Percentiles rank a stretch among this genome's conserved stretches.
Conservation (phyloP, 768 basidiomycete species). For the Russula griseocarnosa region DNA sequence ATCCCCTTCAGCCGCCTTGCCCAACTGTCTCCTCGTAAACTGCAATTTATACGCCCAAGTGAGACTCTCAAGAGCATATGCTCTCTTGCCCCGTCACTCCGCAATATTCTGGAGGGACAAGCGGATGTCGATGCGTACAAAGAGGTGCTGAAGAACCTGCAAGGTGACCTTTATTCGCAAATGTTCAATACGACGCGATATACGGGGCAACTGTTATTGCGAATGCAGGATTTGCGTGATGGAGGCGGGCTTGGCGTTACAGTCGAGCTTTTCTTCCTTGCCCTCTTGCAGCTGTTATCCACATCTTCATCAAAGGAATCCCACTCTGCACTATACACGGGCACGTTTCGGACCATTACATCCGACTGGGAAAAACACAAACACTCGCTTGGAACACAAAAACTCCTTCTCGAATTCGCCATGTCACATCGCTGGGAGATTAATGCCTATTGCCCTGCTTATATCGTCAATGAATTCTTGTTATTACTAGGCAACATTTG, state of each 20-base stretch:
- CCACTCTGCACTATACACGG: background rate
- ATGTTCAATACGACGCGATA: too few relatives aligned
- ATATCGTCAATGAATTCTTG: background rate
- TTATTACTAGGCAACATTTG: background rate
- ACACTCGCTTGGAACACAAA: slow-evolving; percentile 9
- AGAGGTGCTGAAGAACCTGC: background rate
- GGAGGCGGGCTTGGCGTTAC: slow-evolving; percentile 8
- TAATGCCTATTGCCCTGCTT: background rate
- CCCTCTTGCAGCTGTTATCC: background rate
- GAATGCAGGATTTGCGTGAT: background rate
- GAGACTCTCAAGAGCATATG: background rate
- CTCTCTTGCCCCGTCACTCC: background rate
- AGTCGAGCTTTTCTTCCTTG: slow-evolving; percentile 6
- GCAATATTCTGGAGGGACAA: background rate
- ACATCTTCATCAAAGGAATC: background rate
- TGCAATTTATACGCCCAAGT: background rate
- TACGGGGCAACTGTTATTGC: slow-evolving; percentile 6
- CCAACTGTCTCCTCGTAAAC: background rate
- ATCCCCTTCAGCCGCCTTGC: background rate
- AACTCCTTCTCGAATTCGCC: background rate
- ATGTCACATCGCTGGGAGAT: background rate
- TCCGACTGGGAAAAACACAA: background rate
- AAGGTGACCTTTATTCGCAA: too few relatives aligned
- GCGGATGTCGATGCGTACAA: background rate
- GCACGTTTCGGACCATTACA: background rate